A percentile compares a stretch with the other conserved stretches of the same genome.
Evolutionary conservation across 768 basidiomycete species (phyloP).

Genomic region (Lactarius sanguifluus): DNA sequence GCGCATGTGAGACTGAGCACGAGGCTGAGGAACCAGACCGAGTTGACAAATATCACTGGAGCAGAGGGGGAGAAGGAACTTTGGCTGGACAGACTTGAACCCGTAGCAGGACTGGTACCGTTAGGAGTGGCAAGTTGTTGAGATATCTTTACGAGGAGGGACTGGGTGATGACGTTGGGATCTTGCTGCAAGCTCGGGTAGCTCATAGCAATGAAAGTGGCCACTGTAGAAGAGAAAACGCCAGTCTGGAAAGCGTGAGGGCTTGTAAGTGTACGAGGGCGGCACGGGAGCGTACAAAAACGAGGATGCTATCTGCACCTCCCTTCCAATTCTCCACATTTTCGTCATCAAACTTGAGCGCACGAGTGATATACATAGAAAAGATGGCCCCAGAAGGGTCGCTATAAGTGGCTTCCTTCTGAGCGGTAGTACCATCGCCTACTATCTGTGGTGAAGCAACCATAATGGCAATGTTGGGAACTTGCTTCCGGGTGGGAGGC

Average conservation of each 20-base stretch:
- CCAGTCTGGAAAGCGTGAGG: constrained; percentile 6
- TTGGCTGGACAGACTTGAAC: neutral
- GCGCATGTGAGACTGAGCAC: too few relatives aligned
- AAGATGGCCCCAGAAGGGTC: too few relatives aligned
- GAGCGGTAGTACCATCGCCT: too few relatives aligned
- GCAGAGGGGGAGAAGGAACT: neutral
- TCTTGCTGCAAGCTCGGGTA: neutral
- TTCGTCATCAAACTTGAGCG: too few relatives aligned
- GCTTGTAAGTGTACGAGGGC: too few relatives aligned
- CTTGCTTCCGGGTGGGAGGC: too few relatives aligned
- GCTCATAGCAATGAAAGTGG: neutral
- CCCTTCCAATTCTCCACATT: constrained; percentile 18
- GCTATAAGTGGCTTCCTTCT: too few relatives aligned
- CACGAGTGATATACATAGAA: too few relatives aligned
- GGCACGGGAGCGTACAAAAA: too few relatives aligned
- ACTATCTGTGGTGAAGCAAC: too few relatives aligned
- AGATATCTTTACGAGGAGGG: constrained; percentile 18
- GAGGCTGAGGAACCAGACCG: constrained; percentile 10
- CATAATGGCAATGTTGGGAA: too few relatives aligned
- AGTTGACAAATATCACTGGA: constrained; percentile 7
- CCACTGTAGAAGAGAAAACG: constrained; percentile 17
- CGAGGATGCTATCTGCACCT: constrained; percentile 11
- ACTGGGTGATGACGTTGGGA: constrained; percentile 13
- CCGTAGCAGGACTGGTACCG: neutral
- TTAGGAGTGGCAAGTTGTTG: constrained; percentile 16